phyloP scores from a whole-genome alignment of 2,329 filamentous ascomycete genomes.

The Diaporthe capsici region DNA sequence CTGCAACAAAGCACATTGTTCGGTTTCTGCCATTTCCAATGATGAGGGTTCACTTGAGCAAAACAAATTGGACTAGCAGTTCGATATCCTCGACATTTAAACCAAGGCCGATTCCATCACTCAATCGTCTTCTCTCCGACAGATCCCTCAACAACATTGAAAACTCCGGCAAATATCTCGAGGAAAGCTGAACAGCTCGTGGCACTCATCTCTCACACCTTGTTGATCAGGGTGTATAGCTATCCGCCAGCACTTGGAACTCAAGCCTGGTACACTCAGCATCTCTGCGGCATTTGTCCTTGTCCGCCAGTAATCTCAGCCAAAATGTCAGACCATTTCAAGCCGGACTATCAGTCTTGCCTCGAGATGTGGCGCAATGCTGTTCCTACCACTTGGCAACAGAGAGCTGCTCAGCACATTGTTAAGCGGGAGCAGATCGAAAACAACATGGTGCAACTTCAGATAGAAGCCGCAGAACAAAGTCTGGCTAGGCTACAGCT shows the following conservation, averaged over 20 bases:
- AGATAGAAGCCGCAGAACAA: neutral
- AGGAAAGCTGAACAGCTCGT: neutral
- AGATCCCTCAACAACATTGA: neutral
- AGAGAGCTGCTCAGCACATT: neutral
- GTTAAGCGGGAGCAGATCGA: neutral
- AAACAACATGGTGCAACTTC: neutral
- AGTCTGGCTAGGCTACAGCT: neutral
- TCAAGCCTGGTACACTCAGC: neutral
- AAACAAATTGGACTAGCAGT: neutral
- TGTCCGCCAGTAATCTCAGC: neutral
- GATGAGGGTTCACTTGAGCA: neutral
- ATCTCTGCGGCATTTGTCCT: neutral
- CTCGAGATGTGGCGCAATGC: neutral
- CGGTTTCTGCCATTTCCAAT: neutral
- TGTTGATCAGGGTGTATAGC: neutral
- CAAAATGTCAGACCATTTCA: neutral
- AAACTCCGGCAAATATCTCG: neutral
- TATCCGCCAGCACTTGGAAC: neutral
- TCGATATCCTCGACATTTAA: neutral
- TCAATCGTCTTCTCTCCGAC: neutral
- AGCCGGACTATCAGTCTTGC: neutral
- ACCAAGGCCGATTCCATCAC: neutral
- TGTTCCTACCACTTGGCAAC: neutral
- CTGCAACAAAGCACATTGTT: neutral
- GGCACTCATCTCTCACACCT: neutral